A percentile compares a stretch with the other conserved stretches of the same genome.
Conservation (phyloP, 495 filamentous ascomycete species). For the Symbiotaphrina buchneri region DNA sequence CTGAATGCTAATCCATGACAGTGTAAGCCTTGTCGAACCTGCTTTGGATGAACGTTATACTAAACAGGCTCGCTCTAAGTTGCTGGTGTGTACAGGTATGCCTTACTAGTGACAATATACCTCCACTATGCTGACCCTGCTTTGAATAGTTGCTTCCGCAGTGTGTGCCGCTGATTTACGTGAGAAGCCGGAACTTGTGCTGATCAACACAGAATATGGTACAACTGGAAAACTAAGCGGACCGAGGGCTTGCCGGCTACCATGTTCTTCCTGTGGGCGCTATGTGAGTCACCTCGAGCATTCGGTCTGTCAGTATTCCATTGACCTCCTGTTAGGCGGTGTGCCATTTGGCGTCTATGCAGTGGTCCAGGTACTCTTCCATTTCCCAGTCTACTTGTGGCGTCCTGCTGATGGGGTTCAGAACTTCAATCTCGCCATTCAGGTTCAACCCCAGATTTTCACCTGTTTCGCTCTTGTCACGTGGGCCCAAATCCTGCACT, state of each 20-base stretch:
- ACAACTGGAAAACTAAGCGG: slow-evolving; percentile 43
- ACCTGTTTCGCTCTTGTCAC: slow-evolving; percentile 36
- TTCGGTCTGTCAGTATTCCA: background rate
- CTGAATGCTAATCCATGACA: slow-evolving; percentile 6
- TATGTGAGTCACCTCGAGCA: slow-evolving; percentile 20
- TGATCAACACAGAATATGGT: slow-evolving; percentile 28
- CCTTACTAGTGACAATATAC: background rate
- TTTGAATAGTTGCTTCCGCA: slow-evolving; percentile 16
- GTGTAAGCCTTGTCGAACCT: slow-evolving; percentile 7
- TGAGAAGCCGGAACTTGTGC: background rate
- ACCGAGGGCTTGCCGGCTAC: slow-evolving; percentile 47
- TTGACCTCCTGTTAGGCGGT: slow-evolving; percentile 12
- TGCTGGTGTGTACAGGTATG: slow-evolving; percentile 26
- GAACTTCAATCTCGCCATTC: slow-evolving; percentile 53
- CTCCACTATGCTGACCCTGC: background rate
- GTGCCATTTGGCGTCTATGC: slow-evolving; percentile 19
- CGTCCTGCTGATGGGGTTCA: slow-evolving; percentile 17
- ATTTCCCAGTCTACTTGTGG: slow-evolving; percentile 9
- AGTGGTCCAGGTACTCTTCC: slow-evolving; percentile 2
- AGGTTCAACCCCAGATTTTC: slow-evolving; percentile 54
- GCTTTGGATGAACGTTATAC: slow-evolving; percentile 11
- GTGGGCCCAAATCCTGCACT: slow-evolving; percentile 44
- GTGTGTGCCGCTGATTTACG: slow-evolving; percentile 5
- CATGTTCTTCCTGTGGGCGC: slow-evolving; percentile 61
- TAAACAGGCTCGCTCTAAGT: slow-evolving; percentile 7